Evolutionary conservation across 129 eudicot genomes (phyloP).

Genomic region (Smallanthus sonchifolius): DNA sequence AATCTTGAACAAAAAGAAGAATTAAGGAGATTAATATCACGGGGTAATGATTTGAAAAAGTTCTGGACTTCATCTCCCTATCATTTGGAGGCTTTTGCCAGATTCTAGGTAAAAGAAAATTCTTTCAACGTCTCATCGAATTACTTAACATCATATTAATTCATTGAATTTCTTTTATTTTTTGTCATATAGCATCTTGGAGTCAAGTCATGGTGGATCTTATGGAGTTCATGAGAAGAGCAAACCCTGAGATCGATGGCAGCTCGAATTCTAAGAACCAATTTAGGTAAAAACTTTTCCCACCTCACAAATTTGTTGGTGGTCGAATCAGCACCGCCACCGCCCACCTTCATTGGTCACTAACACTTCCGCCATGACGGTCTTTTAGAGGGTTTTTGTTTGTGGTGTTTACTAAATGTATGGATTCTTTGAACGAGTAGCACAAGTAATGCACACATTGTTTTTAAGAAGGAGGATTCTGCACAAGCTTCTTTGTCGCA

Average conservation of each 20-base stretch:
- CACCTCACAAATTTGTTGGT: conserved; percentile 44
- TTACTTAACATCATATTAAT: neutral
- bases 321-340: conserved; percentile 22
- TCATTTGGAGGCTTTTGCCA: no score
- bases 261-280: conserved; percentile 64
- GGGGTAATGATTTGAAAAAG: no score
- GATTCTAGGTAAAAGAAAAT: conserved; percentile 44
- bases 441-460: conserved; percentile 82
- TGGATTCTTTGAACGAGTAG: neutral
- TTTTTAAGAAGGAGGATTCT: conserved; percentile 69
- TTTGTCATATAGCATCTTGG: conserved; percentile 48
- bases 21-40: no score
- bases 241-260: no score
- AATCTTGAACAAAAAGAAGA: no score
- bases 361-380: no score
- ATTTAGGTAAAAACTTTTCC: conserved; percentile 70
- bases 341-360: neutral
- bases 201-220: conserved; percentile 62
- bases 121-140: neutral
- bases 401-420: no score
- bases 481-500: conserved; percentile 85
- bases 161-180: neutral
- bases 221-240: conserved; percentile 19
- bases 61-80: no score
- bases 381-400: neutral